Conservation (phyloP, 169 alveolate species). For the Miamiensis avidus region DNA sequence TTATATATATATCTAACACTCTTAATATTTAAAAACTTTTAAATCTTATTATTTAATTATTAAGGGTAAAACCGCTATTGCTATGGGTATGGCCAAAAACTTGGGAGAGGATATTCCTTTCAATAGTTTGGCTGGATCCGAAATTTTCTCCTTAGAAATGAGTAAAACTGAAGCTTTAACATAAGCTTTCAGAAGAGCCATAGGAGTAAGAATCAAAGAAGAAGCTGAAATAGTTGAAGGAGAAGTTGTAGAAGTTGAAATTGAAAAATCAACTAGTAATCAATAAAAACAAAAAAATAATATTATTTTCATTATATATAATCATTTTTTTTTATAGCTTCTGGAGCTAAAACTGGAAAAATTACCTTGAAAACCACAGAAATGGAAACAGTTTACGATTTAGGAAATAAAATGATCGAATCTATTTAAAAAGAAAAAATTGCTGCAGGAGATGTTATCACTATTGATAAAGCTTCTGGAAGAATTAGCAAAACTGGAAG, state of each 20-base stretch:
- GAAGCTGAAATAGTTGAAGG: slow-evolving; percentile 99
- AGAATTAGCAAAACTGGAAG: slow-evolving; percentile 97
- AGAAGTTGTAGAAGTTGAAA: slow-evolving; percentile 98
- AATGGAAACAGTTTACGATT: slow-evolving; percentile 98
- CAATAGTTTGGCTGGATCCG: slow-evolving; percentile 98
- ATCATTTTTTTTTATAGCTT: slow-evolving; percentile 3
- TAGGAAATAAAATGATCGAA: slow-evolving; percentile 96
- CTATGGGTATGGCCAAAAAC: slow-evolving; percentile 99
- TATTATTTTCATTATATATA: background rate
- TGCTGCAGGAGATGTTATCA: slow-evolving; percentile 94
- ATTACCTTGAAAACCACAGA: slow-evolving; percentile 98
- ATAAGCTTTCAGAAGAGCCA: slow-evolving; percentile 97
- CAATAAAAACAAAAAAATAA: background rate
- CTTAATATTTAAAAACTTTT: no score
- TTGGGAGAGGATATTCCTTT: slow-evolving; percentile 98
- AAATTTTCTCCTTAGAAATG: slow-evolving; percentile 98
- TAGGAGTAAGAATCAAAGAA: slow-evolving; percentile 98
- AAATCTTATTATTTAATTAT: no score
- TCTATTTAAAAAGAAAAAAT: slow-evolving; percentile 84
- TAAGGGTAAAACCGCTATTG: slow-evolving; percentile 98
- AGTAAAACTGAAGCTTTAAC: slow-evolving; percentile 96
- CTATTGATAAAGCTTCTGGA: slow-evolving; percentile 97
- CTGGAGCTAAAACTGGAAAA: slow-evolving; percentile 92
- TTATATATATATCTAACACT: no score
- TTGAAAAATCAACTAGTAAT: slow-evolving; percentile 89